Percentiles rank a stretch among this genome's conserved stretches.
These are phyloP conservation scores for Clarireedia paspali DNA, from an alignment of 2,329 filamentous ascomycete genomes.

Conservation along the genomic window DNA sequence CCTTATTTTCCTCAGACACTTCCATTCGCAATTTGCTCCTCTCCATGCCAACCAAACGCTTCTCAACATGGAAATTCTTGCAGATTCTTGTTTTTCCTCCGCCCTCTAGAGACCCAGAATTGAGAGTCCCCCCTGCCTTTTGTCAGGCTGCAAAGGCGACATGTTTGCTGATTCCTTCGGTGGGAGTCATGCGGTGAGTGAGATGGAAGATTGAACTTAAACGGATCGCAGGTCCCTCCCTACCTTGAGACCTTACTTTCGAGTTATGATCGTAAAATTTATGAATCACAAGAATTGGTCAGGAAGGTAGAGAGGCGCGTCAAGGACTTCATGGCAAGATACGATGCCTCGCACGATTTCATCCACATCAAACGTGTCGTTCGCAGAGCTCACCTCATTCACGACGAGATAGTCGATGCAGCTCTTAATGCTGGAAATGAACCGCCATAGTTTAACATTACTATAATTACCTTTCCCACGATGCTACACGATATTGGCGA, in stretches of 20 bases:
- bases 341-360: conserved; percentile 83
- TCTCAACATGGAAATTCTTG: too few species aligned
- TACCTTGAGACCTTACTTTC: too few species aligned
- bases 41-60: too few species aligned
- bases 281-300: conserved; percentile 33
- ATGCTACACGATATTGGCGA: conserved; percentile 80
- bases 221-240: neutral
- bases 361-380: conserved; percentile 74
- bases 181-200: conserved; percentile 1
- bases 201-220: neutral
- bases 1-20: too few species aligned
- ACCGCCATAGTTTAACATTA: conserved; percentile 38
- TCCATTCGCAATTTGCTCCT: too few species aligned
- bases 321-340: conserved; percentile 60
- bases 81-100: too few species aligned
- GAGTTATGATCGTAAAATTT: neutral
- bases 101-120: too few species aligned
- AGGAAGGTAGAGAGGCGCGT: conserved; percentile 52
- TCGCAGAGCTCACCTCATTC: conserved; percentile 45
- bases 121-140: too few species aligned
- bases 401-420: conserved; percentile 30
- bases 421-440: conserved; percentile 32
- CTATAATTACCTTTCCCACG: conserved; percentile 61
- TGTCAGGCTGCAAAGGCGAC: too few species aligned
- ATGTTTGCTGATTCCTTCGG: neutral